Base-by-base conservation (phyloP, 176 grass and related monocot species). In the Oryza officinalis region DNA sequence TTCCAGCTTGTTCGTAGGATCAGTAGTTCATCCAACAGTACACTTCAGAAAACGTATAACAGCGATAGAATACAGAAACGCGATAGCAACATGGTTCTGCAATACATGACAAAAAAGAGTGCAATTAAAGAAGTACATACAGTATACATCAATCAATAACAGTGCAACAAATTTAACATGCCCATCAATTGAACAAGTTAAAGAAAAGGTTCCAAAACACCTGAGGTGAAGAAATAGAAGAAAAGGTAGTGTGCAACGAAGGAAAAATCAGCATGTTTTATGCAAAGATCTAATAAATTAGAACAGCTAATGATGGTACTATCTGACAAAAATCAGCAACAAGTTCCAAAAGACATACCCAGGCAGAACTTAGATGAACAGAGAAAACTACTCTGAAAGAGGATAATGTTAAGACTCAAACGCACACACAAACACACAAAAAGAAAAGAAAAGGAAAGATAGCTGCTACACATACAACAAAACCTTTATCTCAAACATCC, bases 131-230 rank as follows among this genome's bases (percentile, higher is more conserved):
- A 25, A 57, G 23, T 33, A 32, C 25, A 30, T 57, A 59, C 7
- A 37, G 33, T 61, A 27, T 10, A 25, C 22, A 32, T 31, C 17
- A 73, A 23, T 63, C 15, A 72, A 18, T 23, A 59, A 25, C 30
- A 68, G 41, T 11, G 27, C 46, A 47, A 81, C 75, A 61, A 20
- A 80, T 12, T 86, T 59, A 18, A 59, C 72, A 67, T 82, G 10
- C 5, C 8, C 26, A 38, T 26, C 45, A 20, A 49, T 65, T 72
- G 41, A 69, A 35, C 67, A 88, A 54, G 5, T 35, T 67, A 31
- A 61, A 82, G 22, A 32, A 71, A 54, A 7, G 63, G 38, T 64
- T 47, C 12, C 6, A 74, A 79, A 49, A 35, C 22, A 74, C 45
- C 54, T 75, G 22, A 54, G 44, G 61, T 64, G 59, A 31, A 59